Evolutionary conservation across 345 rosid genomes (phyloP), one percentile per base, ranked within the genome.

Genomic region (Orychophragmus violaceus): DNA sequence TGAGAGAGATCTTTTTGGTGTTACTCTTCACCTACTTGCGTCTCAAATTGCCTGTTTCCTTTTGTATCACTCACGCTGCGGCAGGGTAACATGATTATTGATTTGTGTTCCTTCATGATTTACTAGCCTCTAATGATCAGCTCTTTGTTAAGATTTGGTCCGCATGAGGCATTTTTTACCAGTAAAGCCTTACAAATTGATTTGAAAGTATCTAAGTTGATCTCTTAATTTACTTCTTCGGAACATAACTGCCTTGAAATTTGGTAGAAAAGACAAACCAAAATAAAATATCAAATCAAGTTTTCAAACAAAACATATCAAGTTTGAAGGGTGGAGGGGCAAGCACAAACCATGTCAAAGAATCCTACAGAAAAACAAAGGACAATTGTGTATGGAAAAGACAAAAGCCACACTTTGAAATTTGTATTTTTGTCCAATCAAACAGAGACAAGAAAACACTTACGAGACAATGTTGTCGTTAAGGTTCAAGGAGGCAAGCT

Each of bases 401-500:
- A 48, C 59, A 54, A 59, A 67, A 27, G 57, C 59, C 51, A 69
- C 57, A 68, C 48, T 46, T 56, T 5, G 23, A 44, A 30, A 29
- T 56, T 5, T 46, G 57, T 68, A 45, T 11, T 30, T 41, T 32
- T 51, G n/a, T 4, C 48, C 30, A 56, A 48, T 11, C 19, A 2
- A 70, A 54, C 56, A 24, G 53, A 32, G 50, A 53, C 33, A 30
- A 52, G 25, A 19, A n/a, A n/a, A 28, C 23, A 55, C 42, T 33
- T 77, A 87, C 41, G 89, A 76, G 67, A 87, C 85, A 36, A 85
- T 81, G 76, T 76, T 78, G 71, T 62, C 78, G 65, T 21, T 77
- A 83, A 82, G 84, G 17, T 96, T 83, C 83, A 92, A 75, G 0
- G 93, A 83, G 8, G 89, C 79, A 12, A 89, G 84, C 70, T 86